A percentile compares a stretch with the other conserved stretches of the same genome.
Conservation (phyloP, 2,329 filamentous ascomycete species). For the Triangularia setosa region DNA sequence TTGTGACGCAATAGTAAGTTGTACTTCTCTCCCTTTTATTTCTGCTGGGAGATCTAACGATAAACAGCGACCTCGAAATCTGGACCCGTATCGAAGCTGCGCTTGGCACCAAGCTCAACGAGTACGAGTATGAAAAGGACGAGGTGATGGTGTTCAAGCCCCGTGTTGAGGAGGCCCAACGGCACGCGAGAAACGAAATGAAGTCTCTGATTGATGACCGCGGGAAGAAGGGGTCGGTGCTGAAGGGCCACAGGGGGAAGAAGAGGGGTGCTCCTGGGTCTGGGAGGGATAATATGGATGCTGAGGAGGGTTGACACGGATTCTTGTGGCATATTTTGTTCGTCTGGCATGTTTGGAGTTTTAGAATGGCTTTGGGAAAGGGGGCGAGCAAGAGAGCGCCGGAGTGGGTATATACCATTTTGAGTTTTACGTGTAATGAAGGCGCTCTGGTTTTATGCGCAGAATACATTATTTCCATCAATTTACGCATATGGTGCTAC, state of each 20-base stretch:
- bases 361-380: neutral
- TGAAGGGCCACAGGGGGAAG: slow-evolving; percentile 34
- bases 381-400: neutral
- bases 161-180: slow-evolving; percentile 78
- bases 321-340: neutral
- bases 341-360: neutral
- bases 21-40: neutral
- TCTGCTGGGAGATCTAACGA: slow-evolving; percentile 5
- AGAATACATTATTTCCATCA: neutral
- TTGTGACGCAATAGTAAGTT: slow-evolving; percentile 73
- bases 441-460: neutral
- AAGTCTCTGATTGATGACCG: slow-evolving; percentile 71
- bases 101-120: slow-evolving; percentile 55
- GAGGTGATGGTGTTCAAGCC: slow-evolving; percentile 79
- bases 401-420: slow-evolving; percentile 4
- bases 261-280: slow-evolving; percentile 40
- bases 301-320: slow-evolving; percentile 58
- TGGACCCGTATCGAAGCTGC: slow-evolving; percentile 82
- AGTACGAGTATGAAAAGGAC: slow-evolving; percentile 67
- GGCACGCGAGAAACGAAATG: slow-evolving; percentile 75
- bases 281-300: slow-evolving; percentile 64
- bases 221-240: slow-evolving; percentile 49
- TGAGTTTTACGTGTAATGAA: slow-evolving; percentile 5
- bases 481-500: too few relatives aligned
- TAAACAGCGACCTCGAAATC: slow-evolving; percentile 37